A percentile compares a stretch with the other conserved stretches of the same genome.
Evolutionary conservation across 257 asterid genomes (phyloP).

Genomic region (Rubia yunnanensis): DNA sequence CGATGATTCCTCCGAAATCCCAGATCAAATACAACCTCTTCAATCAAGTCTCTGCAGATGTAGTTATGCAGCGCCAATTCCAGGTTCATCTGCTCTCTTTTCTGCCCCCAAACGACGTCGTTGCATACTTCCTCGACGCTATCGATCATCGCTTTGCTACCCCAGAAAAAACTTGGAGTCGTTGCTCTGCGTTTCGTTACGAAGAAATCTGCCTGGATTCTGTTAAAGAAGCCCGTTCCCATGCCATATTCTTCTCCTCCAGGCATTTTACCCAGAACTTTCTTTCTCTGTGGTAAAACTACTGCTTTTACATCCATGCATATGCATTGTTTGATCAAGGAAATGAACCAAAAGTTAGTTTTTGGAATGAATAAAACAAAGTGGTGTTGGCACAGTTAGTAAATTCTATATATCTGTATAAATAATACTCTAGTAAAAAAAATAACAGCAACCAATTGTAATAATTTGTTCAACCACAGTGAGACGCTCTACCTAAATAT

Average conservation of each 20-base stretch:
- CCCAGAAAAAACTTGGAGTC: constrained; percentile 22
- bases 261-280: constrained; percentile 27
- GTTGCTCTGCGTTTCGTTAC: constrained; percentile 25
- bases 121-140: constrained; percentile 72
- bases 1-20: constrained; percentile 15
- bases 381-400: no score
- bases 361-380: neutral
- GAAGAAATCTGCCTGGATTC: constrained; percentile 24
- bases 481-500: no score
- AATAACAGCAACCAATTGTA: no score
- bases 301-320: constrained; percentile 7
- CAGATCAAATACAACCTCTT: constrained; percentile 52
- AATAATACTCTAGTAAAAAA: no score
- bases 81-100: constrained; percentile 56
- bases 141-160: constrained; percentile 53
- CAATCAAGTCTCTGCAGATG: constrained; percentile 58
- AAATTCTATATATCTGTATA: no score
- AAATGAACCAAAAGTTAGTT: neutral
- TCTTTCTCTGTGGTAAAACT: constrained; percentile 17
- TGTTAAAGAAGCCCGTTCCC: constrained; percentile 15
- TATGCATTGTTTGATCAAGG: neutral
- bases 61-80: constrained; percentile 56
- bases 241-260: constrained; percentile 37
- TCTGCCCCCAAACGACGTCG: constrained; percentile 66
- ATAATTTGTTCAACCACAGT: no score